Conservation (phyloP, 768 basidiomycete species). For the Aureoboletus auriporus region DNA sequence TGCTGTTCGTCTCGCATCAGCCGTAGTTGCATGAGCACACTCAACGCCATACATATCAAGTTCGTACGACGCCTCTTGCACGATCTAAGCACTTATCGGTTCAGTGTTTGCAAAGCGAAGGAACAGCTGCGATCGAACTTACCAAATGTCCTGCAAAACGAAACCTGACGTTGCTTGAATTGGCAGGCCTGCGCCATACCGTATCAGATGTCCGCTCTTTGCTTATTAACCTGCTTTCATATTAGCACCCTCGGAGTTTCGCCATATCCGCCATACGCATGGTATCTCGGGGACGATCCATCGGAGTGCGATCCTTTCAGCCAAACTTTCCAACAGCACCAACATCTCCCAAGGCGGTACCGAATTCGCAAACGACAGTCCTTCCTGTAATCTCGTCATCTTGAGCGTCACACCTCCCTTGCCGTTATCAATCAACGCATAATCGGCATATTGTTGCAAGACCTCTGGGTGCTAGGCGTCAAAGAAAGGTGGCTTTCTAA, state of each 20-base stretch:
- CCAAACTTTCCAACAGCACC: slow-evolving; percentile 24
- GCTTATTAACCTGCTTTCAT: slow-evolving; percentile 4
- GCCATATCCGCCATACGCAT: slow-evolving; percentile 3
- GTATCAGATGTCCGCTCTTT: neutral
- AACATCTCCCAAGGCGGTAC: slow-evolving; percentile 23
- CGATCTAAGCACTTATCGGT: too few relatives aligned
- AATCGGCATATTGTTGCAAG: slow-evolving; percentile 58
- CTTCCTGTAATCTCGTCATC: slow-evolving; percentile 64
- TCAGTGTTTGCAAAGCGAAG: too few relatives aligned
- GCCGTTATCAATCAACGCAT: slow-evolving; percentile 40
- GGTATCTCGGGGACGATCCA: slow-evolving; percentile 26
- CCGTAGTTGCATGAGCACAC: too few relatives aligned
- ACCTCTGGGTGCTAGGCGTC: slow-evolving; percentile 62
- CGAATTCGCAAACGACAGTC: slow-evolving; percentile 50
- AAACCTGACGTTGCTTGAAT: too few relatives aligned
- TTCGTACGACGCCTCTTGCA: too few relatives aligned
- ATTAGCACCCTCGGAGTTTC: neutral
- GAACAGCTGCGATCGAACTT: too few relatives aligned
- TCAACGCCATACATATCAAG: too few relatives aligned
- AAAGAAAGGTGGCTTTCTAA: slow-evolving; percentile 64
- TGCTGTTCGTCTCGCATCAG: too few relatives aligned
- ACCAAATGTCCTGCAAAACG: too few relatives aligned
- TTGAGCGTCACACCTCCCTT: slow-evolving; percentile 53
- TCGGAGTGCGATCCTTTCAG: slow-evolving; percentile 23
- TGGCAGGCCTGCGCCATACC: too few relatives aligned